Base-by-base conservation (phyloP, 306 rosid genomes). In the Pachyrhizus erosus region DNA sequence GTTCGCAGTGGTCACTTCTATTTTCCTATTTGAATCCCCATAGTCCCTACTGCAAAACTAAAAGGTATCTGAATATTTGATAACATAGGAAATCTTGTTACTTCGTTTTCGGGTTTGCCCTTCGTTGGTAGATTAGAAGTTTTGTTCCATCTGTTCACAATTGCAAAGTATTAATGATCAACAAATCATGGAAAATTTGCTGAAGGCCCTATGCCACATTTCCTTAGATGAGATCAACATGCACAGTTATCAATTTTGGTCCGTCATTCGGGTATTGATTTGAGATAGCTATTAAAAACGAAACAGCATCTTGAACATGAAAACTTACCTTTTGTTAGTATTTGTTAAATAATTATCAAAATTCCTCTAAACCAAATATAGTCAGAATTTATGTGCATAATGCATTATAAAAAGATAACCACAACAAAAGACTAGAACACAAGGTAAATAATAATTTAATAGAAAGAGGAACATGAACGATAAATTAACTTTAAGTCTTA, bases 1-100 rank as follows among this genome's bases (percentile, higher is more conserved):
- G 29, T 37, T 21, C 9, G 18, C 31, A 39, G 49, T 23, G 7
- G 8, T 37, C 73, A 1, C 9, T 18, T 18, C 73, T 37, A 37
- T 66, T 66, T n/a, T 66, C 48, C 27, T 66, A 8, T 26, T 55
- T 9, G 26, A 52, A 55, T 9, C 3, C 15, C 21, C 70, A 65
- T 37, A 67, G 14, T 67, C 73, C 49, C 73, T 67, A 67, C 48
- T n/a, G 46, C 48, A 66, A n/a, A n/a, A n/a, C n/a, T n/a, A n/a
- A n/a, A n/a, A n/a, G 15, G 31, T 57, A 31, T 8, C 64, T 23
- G 7, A 57, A 57, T 1, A 57, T 54, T 20, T 54, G 23, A n/a
- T 52, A 26, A 52, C 24, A 49, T 9, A 21, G 29, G 29, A 23
- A 55, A 55, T 55, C 15, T 24, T 60, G 67, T 57, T 57, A 57